phyloP scores from a whole-genome alignment of 1,284 basidiomycete genomes.

The Phellopilus nigrolimitatus region DNA sequence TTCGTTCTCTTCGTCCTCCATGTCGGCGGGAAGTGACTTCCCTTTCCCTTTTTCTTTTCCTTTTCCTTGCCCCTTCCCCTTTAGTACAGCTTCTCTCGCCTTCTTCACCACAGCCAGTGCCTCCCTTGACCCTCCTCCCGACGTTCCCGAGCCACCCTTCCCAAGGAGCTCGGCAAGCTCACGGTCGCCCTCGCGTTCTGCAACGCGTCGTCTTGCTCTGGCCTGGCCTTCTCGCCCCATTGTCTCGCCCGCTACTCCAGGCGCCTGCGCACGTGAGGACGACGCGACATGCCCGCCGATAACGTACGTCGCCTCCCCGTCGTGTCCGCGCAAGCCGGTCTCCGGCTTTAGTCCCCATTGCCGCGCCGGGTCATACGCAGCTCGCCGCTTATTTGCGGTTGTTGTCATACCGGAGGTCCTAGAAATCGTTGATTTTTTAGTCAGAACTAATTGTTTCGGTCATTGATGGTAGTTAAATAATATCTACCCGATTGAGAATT shows the following conservation, averaged over 20 bases:
- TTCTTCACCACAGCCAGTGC: constrained; percentile 26
- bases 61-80: constrained; percentile 26
- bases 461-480: constrained; percentile 1
- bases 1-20: constrained; percentile 13
- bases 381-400: constrained; percentile 42
- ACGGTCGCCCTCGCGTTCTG: constrained; percentile 35
- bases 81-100: constrained; percentile 24
- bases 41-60: constrained; percentile 18
- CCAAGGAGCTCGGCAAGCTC: constrained; percentile 55
- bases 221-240: constrained; percentile 73
- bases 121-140: constrained; percentile 22
- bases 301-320: constrained; percentile 65
- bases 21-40: constrained; percentile 13
- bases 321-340: constrained; percentile 31
- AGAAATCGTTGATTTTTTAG: constrained; percentile 3
- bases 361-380: constrained; percentile 57
- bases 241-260: constrained; percentile 53
- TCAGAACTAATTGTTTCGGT: too few species aligned
- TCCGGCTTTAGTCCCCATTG: constrained; percentile 70
- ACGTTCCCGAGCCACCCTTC: constrained; percentile 21
- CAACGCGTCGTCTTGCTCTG: constrained; percentile 58
- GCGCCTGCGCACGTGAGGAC: constrained; percentile 43
- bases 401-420: constrained; percentile 69
- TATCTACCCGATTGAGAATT: constrained; percentile 75
- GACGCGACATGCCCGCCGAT: constrained; percentile 62